These are phyloP conservation scores for Puccinia novopanici DNA, from an alignment of 1,284 basidiomycete species.

Conservation along the genomic window DNA sequence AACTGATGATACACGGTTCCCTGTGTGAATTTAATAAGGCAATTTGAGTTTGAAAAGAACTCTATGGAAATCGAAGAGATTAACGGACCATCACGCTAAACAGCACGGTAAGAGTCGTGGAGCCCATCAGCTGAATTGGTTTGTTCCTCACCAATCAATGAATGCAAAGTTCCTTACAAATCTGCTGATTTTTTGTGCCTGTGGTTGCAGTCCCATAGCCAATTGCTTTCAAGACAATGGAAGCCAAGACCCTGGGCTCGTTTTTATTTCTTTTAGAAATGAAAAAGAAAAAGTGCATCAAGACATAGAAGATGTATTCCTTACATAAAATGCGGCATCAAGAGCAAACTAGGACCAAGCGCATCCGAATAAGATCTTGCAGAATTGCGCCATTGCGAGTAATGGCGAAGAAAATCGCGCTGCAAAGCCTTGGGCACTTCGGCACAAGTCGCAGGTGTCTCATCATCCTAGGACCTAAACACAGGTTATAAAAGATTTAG, in stretches of 20 bases:
- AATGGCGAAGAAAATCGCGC: slow-evolving; percentile 55
- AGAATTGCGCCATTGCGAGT: too few species aligned
- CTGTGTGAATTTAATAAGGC: background rate
- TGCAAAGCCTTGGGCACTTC: slow-evolving; percentile 52
- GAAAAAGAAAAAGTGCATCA: background rate
- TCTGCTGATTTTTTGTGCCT: slow-evolving; percentile 58
- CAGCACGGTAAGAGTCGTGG: slow-evolving; percentile 69
- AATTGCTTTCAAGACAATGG: slow-evolving; percentile 65
- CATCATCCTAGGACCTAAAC: slow-evolving; percentile 55
- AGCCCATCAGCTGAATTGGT: slow-evolving; percentile 78
- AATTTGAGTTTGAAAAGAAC: slow-evolving; percentile 47
- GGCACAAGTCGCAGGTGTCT: slow-evolving; percentile 63
- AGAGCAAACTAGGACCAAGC: slow-evolving; percentile 59
- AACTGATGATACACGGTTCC: slow-evolving; percentile 57
- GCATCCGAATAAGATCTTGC: slow-evolving; percentile 51
- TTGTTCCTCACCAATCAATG: slow-evolving; percentile 73
- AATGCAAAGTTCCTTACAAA: slow-evolving; percentile 64
- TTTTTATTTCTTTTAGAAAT: too few species aligned
- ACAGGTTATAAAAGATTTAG: slow-evolving; percentile 58
- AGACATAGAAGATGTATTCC: background rate
- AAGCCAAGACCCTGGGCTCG: slow-evolving; percentile 67
- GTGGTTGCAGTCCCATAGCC: slow-evolving; percentile 62
- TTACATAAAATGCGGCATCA: slow-evolving; percentile 73
- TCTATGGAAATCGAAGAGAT: slow-evolving; percentile 64
- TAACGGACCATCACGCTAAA: slow-evolving; percentile 72